Evolutionary conservation across 1,284 basidiomycete genomes (phyloP).

Genomic region (Xerocomus amazonicus): DNA sequence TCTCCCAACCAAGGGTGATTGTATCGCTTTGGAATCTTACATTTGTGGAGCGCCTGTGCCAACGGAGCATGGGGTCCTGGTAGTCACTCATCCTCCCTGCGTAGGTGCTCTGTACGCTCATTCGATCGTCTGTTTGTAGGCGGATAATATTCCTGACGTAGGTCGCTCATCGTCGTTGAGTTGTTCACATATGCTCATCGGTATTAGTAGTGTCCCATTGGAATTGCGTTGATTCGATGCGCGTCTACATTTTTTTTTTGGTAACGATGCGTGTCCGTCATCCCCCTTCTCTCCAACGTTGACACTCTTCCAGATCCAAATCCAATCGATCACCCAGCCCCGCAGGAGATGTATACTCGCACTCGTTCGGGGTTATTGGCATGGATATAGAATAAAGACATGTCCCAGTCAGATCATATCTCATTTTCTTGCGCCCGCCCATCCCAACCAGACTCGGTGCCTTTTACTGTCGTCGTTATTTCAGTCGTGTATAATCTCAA

Average conservation of each 20-base stretch:
- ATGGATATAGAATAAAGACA: not conserved
- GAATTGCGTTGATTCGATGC: not conserved
- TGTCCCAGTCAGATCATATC: slow-evolving; percentile 4
- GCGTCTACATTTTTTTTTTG: slow-evolving; percentile 1
- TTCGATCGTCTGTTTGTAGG: slow-evolving; percentile 4
- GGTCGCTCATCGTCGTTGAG: not conserved
- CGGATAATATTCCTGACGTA: slow-evolving; percentile 9
- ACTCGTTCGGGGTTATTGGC: not conserved
- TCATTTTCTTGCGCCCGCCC: not conserved
- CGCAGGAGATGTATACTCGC: not conserved
- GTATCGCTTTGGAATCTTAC: slow-evolving; percentile 14
- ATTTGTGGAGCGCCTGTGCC: slow-evolving; percentile 15
- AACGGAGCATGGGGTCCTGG: slow-evolving; percentile 3
- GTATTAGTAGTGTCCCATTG: not conserved
- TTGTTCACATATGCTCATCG: not conserved
- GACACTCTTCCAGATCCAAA: no score
- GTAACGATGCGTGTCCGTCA: not conserved
- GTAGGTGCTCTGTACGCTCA: not conserved
- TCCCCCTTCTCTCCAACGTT: no score
- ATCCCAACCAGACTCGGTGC: no score
- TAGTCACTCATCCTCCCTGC: not conserved
- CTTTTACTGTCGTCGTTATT: no score
- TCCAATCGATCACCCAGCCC: no score
- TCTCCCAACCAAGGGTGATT: slow-evolving; percentile 20
- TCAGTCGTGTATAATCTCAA: no score